These are phyloP conservation scores for Fallopia convolvulus DNA, from an alignment of 148 eudicot genomes.

Conservation along the genomic window DNA sequence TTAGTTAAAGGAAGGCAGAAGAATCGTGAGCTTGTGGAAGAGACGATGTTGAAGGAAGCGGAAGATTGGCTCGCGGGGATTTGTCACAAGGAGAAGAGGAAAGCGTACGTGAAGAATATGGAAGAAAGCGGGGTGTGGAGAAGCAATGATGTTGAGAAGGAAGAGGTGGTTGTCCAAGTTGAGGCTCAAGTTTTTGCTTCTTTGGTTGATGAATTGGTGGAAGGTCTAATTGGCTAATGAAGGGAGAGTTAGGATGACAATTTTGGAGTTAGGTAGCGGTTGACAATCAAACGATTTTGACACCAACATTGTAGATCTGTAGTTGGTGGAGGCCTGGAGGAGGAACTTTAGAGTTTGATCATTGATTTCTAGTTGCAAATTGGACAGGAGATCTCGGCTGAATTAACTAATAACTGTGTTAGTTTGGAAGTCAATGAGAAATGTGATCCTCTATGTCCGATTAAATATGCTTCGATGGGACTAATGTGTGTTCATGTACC, in stretches of 20 bases:
- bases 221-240: conserved; percentile 13
- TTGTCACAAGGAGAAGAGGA: conserved; percentile 28
- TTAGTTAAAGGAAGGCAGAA: background rate
- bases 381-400: no score
- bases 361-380: no score
- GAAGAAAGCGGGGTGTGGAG: conserved; percentile 61
- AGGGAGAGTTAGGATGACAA: background rate
- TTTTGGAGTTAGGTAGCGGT: background rate
- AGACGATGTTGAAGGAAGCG: conserved; percentile 27
- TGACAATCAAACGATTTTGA: background rate
- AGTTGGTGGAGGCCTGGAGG: background rate
- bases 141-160: conserved; percentile 26
- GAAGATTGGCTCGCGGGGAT: conserved; percentile 50
- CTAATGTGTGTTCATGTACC: no score
- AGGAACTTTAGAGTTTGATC: background rate
- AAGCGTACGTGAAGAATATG: conserved; percentile 49
- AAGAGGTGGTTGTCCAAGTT: conserved; percentile 42
- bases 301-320: background rate
- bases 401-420: no score
- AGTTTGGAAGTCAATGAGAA: no score
- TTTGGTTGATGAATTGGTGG: conserved; percentile 43
- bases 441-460: no score
- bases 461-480: no score
- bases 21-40: conserved; percentile 2
- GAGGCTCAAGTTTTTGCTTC: conserved; percentile 35